Conservation (phyloP, 768 basidiomycete species). For the Boletus subcaerulescens region DNA sequence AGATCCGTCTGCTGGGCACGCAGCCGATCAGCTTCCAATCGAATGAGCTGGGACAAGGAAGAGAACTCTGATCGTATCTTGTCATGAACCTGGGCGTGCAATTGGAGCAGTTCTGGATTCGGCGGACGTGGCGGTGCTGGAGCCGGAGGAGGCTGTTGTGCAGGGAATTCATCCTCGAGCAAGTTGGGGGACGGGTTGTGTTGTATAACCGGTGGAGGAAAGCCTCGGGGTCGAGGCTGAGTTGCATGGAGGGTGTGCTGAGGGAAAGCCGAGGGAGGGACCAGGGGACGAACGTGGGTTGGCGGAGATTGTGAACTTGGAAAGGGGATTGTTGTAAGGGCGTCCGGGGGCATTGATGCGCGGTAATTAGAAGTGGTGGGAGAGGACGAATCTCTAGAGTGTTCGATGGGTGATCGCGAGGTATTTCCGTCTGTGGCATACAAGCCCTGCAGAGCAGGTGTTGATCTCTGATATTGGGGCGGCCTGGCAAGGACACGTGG, state of each 20-base stretch:
- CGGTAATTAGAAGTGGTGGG: constrained; percentile 29
- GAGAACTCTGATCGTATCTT: constrained; percentile 71
- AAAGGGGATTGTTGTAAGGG: constrained; percentile 24
- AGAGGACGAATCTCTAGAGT: constrained; percentile 19
- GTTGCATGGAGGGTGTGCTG: constrained; percentile 25
- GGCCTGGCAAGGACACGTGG: constrained; percentile 21
- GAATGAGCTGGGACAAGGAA: constrained; percentile 62
- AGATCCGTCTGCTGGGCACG: constrained; percentile 83
- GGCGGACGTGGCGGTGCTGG: constrained; percentile 76
- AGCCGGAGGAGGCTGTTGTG: constrained; percentile 27
- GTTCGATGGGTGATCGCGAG: constrained; percentile 18
- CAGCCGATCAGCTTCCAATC: constrained; percentile 68
- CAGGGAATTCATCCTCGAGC: constrained; percentile 56
- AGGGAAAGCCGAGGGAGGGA: constrained; percentile 16
- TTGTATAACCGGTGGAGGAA: constrained; percentile 17
- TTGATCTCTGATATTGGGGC: constrained; percentile 29
- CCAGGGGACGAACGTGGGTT: constrained; percentile 14
- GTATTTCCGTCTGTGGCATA: constrained; percentile 18
- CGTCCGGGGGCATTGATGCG: constrained; percentile 25
- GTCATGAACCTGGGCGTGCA: constrained; percentile 75
- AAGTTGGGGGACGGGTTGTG: constrained; percentile 46
- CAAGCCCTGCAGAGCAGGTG: constrained; percentile 14
- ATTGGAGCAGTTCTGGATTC: constrained; percentile 82
- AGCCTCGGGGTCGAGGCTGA: constrained; percentile 4
- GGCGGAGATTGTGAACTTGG: constrained; percentile 30